Conservation (phyloP, 306 rosid species). For the Acacia crassicarpa region DNA sequence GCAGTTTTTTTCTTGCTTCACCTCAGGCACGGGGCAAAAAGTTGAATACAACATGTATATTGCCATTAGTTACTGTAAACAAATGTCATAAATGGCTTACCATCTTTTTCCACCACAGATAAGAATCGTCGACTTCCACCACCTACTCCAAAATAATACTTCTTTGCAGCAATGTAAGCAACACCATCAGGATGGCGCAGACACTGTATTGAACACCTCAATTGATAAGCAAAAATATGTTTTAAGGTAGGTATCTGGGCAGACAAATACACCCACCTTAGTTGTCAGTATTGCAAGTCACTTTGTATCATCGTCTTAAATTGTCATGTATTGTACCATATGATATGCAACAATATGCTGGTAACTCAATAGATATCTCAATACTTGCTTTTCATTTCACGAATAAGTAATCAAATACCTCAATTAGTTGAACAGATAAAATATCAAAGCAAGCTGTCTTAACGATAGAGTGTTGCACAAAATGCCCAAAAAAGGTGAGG, state of each 20-base stretch:
- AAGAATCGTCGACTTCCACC: slow-evolving; percentile 82
- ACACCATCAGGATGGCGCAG: slow-evolving; percentile 29
- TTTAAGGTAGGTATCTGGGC: slow-evolving; percentile 17
- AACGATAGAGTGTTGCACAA: background rate
- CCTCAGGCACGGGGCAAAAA: background rate
- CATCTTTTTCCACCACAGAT: slow-evolving; percentile 77
- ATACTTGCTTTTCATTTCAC: background rate
- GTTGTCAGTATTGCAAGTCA: background rate
- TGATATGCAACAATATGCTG: background rate
- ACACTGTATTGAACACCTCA: slow-evolving; percentile 47
- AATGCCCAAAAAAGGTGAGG: background rate
- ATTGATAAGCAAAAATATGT: background rate
- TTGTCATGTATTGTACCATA: background rate
- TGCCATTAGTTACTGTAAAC: background rate
- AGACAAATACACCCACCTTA: slow-evolving; percentile 2
- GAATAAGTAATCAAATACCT: background rate
- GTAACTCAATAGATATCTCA: background rate
- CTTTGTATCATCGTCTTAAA: background rate
- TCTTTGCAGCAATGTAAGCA: slow-evolving; percentile 88
- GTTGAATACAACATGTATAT: background rate
- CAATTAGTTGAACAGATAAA: background rate
- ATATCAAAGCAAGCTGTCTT: background rate
- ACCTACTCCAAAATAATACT: slow-evolving; percentile 96
- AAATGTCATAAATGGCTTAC: slow-evolving; percentile 45
- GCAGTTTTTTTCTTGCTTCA: background rate